phyloP scores from a whole-genome alignment of 441 rosid species.

The Dalechampia spathulata region DNA sequence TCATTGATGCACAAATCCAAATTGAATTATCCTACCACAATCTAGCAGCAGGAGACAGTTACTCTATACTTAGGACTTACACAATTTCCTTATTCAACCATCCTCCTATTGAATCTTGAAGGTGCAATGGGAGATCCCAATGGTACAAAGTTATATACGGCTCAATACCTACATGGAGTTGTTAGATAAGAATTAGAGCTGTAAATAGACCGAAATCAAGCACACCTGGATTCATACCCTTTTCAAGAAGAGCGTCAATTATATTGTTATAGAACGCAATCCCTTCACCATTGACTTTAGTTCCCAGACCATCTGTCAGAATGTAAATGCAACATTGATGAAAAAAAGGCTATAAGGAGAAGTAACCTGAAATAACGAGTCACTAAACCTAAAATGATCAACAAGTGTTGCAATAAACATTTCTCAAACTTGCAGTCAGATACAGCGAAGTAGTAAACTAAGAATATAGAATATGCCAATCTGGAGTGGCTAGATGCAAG shows the following conservation, averaged over 20 bases:
- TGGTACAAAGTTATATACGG: constrained; percentile 80
- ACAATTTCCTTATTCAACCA: constrained; percentile 71
- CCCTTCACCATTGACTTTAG: constrained; percentile 68
- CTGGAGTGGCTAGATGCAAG: not conserved
- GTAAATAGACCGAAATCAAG: constrained; percentile 14
- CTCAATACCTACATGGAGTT: constrained; percentile 52
- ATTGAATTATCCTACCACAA: no score
- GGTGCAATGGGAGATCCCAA: constrained; percentile 97
- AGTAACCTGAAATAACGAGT: not conserved
- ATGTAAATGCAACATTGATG: constrained; percentile 4
- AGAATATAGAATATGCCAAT: not conserved
- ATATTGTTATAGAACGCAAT: constrained; percentile 70
- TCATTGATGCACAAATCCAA: not conserved
- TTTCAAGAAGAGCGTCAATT: constrained; percentile 73
- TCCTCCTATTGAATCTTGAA: constrained; percentile 71
- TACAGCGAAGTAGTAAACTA: no score
- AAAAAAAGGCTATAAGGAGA: not conserved
- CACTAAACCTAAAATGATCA: not conserved
- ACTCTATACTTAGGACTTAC: constrained; percentile 48
- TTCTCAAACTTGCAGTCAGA: not conserved
- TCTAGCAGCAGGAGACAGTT: no score
- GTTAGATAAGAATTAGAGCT: constrained; percentile 8
- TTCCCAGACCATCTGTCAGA: constrained; percentile 72
- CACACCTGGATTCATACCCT: constrained; percentile 38
- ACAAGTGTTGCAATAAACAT: not conserved